Evolutionary conservation across 495 filamentous ascomycete genomes (phyloP).

Genomic region (Penicillium manginii): DNA sequence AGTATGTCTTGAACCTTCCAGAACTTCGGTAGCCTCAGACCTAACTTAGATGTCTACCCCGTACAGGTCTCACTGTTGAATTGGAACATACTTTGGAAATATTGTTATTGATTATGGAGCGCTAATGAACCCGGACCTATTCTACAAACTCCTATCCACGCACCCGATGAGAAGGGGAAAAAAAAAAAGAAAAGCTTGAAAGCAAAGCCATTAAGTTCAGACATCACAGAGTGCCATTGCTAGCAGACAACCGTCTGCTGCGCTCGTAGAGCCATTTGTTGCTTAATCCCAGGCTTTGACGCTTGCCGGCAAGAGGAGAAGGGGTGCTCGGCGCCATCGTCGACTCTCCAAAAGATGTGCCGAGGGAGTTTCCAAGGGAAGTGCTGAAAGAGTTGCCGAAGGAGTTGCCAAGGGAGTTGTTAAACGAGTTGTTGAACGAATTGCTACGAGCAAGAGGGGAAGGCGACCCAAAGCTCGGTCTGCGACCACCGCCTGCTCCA

Average conservation of each 20-base stretch:
- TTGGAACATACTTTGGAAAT: not conserved
- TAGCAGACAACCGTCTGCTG: conserved; percentile 47
- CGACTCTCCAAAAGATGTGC: conserved; percentile 33
- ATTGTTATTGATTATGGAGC: conserved; percentile 11
- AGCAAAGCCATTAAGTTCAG: not conserved
- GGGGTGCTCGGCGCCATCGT: conserved; percentile 59
- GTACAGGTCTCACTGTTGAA: not conserved
- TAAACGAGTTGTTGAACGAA: conserved; percentile 51
- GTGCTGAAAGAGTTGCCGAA: conserved; percentile 2
- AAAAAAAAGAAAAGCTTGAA: conserved; percentile 2
- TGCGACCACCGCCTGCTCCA: conserved; percentile 50
- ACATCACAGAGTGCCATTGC: conserved; percentile 43
- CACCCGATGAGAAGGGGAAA: conserved; percentile 16
- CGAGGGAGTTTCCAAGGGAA: conserved; percentile 10
- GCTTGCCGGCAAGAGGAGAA: conserved; percentile 63
- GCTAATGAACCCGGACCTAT: conserved; percentile 11
- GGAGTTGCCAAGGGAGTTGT: conserved; percentile 2
- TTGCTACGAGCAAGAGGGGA: conserved; percentile 46
- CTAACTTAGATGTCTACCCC: no score
- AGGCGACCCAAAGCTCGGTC: conserved; percentile 63
- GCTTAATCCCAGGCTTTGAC: conserved; percentile 73
- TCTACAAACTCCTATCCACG: conserved; percentile 19
- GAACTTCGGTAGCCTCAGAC: no score
- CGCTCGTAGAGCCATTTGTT: conserved; percentile 94
- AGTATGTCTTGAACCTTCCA: no score